Percentiles rank a stretch among this genome's conserved stretches.
Evolutionary conservation across 2,329 filamentous ascomycete genomes (phyloP).

Genomic region (Allantophomopsis lycopodina): DNA sequence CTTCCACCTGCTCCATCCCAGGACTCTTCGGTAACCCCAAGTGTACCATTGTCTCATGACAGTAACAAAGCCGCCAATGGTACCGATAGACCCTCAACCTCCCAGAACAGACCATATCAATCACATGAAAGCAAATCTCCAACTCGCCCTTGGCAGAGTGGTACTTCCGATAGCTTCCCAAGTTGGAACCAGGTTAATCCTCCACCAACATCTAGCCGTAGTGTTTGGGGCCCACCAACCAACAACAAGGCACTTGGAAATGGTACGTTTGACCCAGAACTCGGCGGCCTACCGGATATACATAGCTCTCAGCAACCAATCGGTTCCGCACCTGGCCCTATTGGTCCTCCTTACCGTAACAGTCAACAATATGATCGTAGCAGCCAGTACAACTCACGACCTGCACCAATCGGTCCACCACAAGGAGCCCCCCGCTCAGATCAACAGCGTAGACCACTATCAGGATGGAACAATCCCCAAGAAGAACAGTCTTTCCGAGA

Average conservation of each 20-base stretch:
- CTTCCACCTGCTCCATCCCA: conserved; percentile 24
- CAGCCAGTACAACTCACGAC: conserved; percentile 11
- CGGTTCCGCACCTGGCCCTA: conserved; percentile 16
- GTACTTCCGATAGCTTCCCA: conserved; percentile 24
- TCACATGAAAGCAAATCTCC: not conserved
- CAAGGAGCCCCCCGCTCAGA: conserved; percentile 5
- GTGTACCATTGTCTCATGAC: not conserved
- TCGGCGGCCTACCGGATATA: conserved; percentile 26
- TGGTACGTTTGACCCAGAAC: conserved; percentile 57
- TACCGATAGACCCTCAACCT: conserved; percentile 1
- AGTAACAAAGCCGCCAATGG: not conserved
- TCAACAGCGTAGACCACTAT: conserved; percentile 4
- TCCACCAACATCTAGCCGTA: conserved; percentile 32
- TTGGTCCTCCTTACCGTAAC: conserved; percentile 16
- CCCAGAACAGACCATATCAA: conserved; percentile 4
- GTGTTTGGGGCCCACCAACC: conserved; percentile 65
- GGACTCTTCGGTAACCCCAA: not conserved
- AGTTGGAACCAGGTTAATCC: conserved; percentile 17
- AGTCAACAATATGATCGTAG: conserved; percentile 15
- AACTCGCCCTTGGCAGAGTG: conserved; percentile 16
- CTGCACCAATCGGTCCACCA: conserved; percentile 18
- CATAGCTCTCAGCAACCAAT: conserved; percentile 5
- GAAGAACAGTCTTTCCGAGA: not conserved
- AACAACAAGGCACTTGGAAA: conserved; percentile 63
- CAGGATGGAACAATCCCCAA: conserved; percentile 7